These are phyloP conservation scores for Verruconis gallopava DNA, from an alignment of 2,329 filamentous ascomycete genomes.

Conservation along the genomic window DNA sequence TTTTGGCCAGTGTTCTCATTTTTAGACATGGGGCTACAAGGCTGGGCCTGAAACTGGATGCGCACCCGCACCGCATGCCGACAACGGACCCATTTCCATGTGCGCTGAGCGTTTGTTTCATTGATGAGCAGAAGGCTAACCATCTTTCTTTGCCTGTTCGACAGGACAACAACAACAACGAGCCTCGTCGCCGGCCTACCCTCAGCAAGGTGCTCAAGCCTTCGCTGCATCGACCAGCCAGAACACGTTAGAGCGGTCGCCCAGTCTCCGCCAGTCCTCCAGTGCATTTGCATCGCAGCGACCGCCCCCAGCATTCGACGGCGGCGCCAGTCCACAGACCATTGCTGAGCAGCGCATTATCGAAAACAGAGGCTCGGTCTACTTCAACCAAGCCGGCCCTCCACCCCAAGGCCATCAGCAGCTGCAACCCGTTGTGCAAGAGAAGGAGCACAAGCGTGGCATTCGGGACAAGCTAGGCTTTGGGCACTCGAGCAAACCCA, in stretches of 20 bases:
- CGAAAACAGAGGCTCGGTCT: constrained; percentile 5
- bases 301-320: background rate
- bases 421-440: constrained; percentile 4
- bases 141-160: too few relatives aligned
- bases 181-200: background rate
- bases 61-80: too few relatives aligned
- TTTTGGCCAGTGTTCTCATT: too few relatives aligned
- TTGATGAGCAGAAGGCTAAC: too few relatives aligned
- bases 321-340: background rate
- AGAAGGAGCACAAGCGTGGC: constrained; percentile 16
- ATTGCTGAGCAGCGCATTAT: background rate
- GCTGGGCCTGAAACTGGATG: too few relatives aligned
- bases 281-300: background rate
- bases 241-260: background rate
- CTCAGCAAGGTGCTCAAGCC: background rate
- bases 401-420: constrained; percentile 14
- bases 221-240: background rate
- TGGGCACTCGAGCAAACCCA: constrained; percentile 8
- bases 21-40: too few relatives aligned
- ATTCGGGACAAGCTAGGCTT: constrained; percentile 12
- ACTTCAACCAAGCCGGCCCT: constrained; percentile 5
- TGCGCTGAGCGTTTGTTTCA: too few relatives aligned
- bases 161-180: background rate
- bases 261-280: constrained; percentile 1
- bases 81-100: too few relatives aligned